phyloP scores from a whole-genome alignment of 1,284 basidiomycete species.

The Polyporus tsugae region DNA sequence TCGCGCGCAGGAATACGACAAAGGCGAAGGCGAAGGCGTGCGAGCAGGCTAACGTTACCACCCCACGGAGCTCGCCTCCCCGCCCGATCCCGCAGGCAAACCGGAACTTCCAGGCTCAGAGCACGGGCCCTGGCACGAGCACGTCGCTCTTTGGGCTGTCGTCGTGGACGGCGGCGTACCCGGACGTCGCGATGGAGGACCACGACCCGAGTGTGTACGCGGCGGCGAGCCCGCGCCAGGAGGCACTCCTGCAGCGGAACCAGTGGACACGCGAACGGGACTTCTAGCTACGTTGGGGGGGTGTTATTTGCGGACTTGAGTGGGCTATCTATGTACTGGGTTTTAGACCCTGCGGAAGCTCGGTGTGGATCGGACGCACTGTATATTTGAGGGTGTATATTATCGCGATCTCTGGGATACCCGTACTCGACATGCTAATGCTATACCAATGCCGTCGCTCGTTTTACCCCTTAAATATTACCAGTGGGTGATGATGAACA shows the following conservation, averaged over 20 bases:
- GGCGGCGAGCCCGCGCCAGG: conserved; percentile 36
- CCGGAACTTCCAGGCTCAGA: background rate
- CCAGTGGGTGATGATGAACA: background rate
- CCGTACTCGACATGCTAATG: conserved; percentile 22
- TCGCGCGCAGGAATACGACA: conserved; percentile 14
- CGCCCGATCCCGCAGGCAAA: conserved; percentile 30
- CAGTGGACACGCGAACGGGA: conserved; percentile 33
- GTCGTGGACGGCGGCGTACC: conserved; percentile 41
- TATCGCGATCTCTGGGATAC: conserved; percentile 16
- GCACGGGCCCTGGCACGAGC: background rate
- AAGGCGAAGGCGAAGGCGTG: conserved; percentile 3
- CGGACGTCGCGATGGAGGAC: conserved; percentile 27
- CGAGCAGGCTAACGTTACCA: conserved; percentile 16
- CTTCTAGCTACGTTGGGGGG: conserved; percentile 14
- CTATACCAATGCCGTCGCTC: conserved; percentile 23
- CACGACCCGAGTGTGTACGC: conserved; percentile 23
- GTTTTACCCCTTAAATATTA: background rate
- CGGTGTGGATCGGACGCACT: background rate
- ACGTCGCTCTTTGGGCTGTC: conserved; percentile 35
- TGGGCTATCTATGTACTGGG: conserved; percentile 6
- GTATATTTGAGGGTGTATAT: conserved; percentile 25
- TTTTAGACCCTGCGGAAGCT: conserved; percentile 13
- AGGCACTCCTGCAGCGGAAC: conserved; percentile 31
- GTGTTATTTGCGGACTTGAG: too few relatives aligned
- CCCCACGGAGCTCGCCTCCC: conserved; percentile 31